Conservation (phyloP, 2,329 filamentous ascomycete species). For the Fusarium sp. region DNA sequence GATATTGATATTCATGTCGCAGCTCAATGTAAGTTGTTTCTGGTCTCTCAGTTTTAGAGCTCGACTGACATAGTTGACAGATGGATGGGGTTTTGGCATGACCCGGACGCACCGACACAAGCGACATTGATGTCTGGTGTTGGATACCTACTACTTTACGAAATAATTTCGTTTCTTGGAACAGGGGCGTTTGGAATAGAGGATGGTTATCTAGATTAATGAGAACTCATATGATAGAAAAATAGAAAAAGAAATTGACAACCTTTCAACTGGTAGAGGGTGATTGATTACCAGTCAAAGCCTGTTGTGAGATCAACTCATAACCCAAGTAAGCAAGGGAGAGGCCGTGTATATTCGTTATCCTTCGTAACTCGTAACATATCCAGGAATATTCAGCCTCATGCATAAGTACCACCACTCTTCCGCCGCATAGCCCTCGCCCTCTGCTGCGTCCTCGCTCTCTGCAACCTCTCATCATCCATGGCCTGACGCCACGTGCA, state of each 20-base stretch:
- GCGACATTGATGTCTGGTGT: conserved; percentile 16
- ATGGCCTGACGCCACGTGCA: conserved; percentile 83
- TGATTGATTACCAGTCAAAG: not conserved
- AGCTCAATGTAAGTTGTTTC: conserved; percentile 42
- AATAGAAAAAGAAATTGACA: not conserved
- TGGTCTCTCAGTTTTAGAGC: fast-evolving
- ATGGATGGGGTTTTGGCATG: conserved; percentile 41
- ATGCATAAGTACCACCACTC: conserved; percentile 1
- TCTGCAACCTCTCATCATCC: conserved; percentile 64
- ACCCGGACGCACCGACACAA: conserved; percentile 38
- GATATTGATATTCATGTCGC: conserved; percentile 57
- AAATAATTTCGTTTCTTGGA: not conserved
- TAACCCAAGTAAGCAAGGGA: not conserved
- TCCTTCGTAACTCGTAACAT: conserved; percentile 34
- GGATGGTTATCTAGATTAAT: not conserved
- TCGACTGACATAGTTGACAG: conserved; percentile 15
- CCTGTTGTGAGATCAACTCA: not conserved
- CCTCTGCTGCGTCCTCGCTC: conserved; percentile 33
- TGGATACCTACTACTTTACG: too few species aligned
- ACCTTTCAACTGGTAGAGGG: not conserved
- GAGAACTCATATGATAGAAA: not conserved
- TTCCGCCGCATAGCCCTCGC: conserved; percentile 32
- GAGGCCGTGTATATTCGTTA: not conserved
- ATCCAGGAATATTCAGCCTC: conserved; percentile 12
- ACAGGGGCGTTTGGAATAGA: not conserved